Percentiles rank a stretch among this genome's conserved stretches.
These are phyloP conservation scores for Nymphaea colorata DNA, from an alignment of 164 flowering plant genomes.

Conservation along the genomic window DNA sequence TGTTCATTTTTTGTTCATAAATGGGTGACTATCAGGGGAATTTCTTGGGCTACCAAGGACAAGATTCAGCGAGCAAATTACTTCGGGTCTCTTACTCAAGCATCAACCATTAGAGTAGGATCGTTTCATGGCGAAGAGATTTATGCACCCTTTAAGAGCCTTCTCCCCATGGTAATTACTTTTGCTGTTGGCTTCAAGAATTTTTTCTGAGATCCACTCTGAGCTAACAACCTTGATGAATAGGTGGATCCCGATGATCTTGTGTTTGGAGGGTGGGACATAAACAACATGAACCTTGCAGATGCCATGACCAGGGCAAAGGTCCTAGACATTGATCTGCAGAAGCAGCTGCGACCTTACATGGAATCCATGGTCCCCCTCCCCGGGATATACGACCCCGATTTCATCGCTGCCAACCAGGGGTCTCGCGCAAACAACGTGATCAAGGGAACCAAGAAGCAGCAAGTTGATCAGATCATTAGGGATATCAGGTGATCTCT, in stretches of 20 bases:
- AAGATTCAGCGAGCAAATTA: slow-evolving; percentile 92
- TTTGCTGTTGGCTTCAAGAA: not conserved
- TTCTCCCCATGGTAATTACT: slow-evolving; percentile 77
- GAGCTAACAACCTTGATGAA: not conserved
- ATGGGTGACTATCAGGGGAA: slow-evolving; percentile 39
- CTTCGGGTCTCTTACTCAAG: slow-evolving; percentile 93
- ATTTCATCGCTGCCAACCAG: slow-evolving; percentile 98
- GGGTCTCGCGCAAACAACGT: slow-evolving; percentile 82
- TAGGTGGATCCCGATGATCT: slow-evolving; percentile 95
- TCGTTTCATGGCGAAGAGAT: slow-evolving; percentile 96
- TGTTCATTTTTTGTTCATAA: too few species aligned
- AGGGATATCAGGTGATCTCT: slow-evolving; percentile 66
- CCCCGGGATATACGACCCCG: slow-evolving; percentile 90
- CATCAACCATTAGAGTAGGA: slow-evolving; percentile 88
- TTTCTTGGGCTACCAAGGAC: slow-evolving; percentile 98
- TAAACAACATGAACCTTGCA: slow-evolving; percentile 86
- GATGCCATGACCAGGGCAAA: slow-evolving; percentile 95
- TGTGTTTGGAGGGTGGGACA: slow-evolving; percentile 99
- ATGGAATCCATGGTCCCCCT: slow-evolving; percentile 99
- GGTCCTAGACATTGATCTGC: slow-evolving; percentile 90
- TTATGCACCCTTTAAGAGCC: slow-evolving; percentile 97
- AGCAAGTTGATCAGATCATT: slow-evolving; percentile 66
- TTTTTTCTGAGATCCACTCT: too few species aligned
- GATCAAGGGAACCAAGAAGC: slow-evolving; percentile 88
- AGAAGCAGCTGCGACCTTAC: slow-evolving; percentile 82